Conservation (phyloP, 306 rosid genomes). For the Cicer bijugum region DNA sequence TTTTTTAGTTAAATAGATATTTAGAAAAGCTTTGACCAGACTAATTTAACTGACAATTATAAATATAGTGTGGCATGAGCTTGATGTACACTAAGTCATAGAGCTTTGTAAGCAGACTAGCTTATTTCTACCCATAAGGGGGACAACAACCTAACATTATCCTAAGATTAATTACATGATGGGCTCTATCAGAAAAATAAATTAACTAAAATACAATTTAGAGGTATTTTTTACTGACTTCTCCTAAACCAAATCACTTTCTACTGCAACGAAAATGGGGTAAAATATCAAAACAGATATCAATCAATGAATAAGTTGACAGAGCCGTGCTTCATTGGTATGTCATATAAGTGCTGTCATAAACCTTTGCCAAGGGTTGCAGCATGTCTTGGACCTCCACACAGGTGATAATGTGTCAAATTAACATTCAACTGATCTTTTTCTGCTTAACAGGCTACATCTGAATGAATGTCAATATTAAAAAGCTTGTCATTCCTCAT, state of each 20-base stretch:
- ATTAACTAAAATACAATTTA: background rate
- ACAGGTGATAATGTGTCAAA: slow-evolving; percentile 13
- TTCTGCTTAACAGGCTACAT: background rate
- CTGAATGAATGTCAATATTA: background rate
- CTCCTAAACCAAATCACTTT: slow-evolving; percentile 15
- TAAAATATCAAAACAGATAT: slow-evolving; percentile 33
- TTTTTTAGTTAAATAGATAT: too few relatives aligned
- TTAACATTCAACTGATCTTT: background rate
- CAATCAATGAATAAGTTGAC: background rate
- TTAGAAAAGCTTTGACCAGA: too few relatives aligned
- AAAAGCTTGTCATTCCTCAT: background rate
- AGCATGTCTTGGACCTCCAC: slow-evolving; percentile 1
- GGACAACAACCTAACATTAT: background rate
- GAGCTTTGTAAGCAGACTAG: background rate
- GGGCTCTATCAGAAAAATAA: slow-evolving; percentile 8
- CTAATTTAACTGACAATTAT: too few relatives aligned
- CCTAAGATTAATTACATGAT: background rate
- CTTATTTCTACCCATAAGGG: too few relatives aligned
- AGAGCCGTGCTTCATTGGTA: background rate
- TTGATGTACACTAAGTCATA: background rate
- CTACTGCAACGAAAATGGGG: background rate
- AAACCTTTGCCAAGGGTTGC: background rate
- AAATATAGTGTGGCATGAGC: too few relatives aligned
- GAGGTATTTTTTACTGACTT: slow-evolving; percentile 5
- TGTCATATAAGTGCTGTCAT: background rate